Base-by-base conservation (phyloP, 768 basidiomycete species). In the Mrakia frigida region DNA sequence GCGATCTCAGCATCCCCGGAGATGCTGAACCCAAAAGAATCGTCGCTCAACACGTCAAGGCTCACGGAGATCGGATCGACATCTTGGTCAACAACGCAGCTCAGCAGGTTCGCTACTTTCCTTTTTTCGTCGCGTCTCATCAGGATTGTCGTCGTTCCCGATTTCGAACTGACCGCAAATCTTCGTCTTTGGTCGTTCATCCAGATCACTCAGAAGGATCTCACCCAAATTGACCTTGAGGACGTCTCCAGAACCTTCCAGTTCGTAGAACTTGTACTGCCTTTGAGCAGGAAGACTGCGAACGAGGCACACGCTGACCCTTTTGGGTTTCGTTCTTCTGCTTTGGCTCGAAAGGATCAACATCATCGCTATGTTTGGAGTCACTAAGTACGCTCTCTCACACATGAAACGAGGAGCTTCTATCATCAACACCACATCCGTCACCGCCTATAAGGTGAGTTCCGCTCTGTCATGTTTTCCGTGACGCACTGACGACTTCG, bases 351-450 rank as follows among this genome's bases (percentile, higher is more conserved):
- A n/a, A n/a, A 39, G 56, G 14, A 60, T 60, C 70, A 73, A 90
- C 83, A 88, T 89, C 80, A 77, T 90, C 61, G 85, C 85, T 78
- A 88, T 87, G 88, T 87, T 90, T 76, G 87, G 86, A 0, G 75
- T 89, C 33, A 86, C 87, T 37, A 88, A 88, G 81, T 86, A 83
- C 78, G 86, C 88, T 21, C 80, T 89, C 23, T 88, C 89, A 25
- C 87, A 89, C 81, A 84, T 89, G 83, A 87, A 87, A 79, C 86
- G 87, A 59, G 88, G 89, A 1, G 82, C 85, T 3, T 84, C 84
- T 41, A 89, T 90, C 81, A 87, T 90, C 85, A 88, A 89, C 81
- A 88, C 88, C 7, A 86, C 88, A 6, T 87, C 86, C 7, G 88
- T 90, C 39, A 88, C 88, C 0, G 87, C 87, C 21, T 87, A 87